phyloP scores from a whole-genome alignment of 1,139 yeast genomes.

The Spathaspora jeffriesii region DNA sequence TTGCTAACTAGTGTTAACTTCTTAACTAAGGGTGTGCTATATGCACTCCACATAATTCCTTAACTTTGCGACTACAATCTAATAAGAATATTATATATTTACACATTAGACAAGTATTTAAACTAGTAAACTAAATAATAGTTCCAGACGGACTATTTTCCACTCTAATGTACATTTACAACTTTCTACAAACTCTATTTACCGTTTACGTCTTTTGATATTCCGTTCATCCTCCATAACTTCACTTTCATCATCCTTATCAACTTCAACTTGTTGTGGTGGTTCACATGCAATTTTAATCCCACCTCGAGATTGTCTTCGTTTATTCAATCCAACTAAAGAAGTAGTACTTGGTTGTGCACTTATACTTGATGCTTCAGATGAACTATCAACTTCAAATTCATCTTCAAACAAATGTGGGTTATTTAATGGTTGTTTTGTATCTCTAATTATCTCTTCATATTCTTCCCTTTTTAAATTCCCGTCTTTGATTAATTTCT shows the following conservation, averaged over 20 bases:
- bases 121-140: too few species aligned
- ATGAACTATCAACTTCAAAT: constrained; percentile 22
- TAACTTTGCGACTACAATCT: too few species aligned
- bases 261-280: constrained; percentile 3
- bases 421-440: constrained; percentile 23
- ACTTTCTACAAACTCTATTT: too few species aligned
- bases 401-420: constrained; percentile 33
- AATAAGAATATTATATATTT: too few species aligned
- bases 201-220: background rate
- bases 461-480: constrained; percentile 24
- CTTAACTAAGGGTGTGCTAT: background rate
- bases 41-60: background rate
- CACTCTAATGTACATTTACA: too few species aligned
- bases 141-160: too few species aligned
- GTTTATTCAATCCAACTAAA: constrained; percentile 9
- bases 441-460: constrained; percentile 24
- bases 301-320: constrained; percentile 31
- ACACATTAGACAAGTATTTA: too few species aligned
- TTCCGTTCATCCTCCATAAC: too few species aligned
- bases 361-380: constrained; percentile 9
- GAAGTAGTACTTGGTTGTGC: constrained; percentile 11
- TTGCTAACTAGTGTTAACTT: too few species aligned
- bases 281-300: constrained; percentile 14
- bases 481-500: constrained; percentile 27
- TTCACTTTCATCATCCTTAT: constrained; percentile 3